Conservation (phyloP, 164 flowering plant species). For the Umbellularia californica region DNA sequence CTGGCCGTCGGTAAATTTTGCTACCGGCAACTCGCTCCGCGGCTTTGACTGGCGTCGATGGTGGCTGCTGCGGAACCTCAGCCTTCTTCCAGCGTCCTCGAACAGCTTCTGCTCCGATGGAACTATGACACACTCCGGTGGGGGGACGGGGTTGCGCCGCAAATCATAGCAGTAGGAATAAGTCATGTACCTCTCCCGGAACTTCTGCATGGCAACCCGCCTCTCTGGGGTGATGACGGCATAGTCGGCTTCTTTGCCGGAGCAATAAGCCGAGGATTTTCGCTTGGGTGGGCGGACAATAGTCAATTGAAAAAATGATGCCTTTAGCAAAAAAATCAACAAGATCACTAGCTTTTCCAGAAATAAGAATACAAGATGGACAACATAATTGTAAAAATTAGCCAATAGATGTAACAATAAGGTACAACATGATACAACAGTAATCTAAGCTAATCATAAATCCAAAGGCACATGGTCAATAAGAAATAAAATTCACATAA, state of each 20-base stretch:
- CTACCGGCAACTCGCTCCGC: neutral
- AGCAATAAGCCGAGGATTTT: conserved; percentile 15
- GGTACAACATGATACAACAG: no score
- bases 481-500: no score
- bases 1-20: no score
- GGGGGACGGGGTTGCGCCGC: conserved; percentile 55
- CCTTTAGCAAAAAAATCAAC: no score
- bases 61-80: conserved; percentile 37
- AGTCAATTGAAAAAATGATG: no score
- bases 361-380: no score
- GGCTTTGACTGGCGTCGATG: conserved; percentile 23
- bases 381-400: no score
- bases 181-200: conserved; percentile 67
- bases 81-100: conserved; percentile 60
- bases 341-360: no score
- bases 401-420: no score
- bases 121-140: conserved; percentile 67
- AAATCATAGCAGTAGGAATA: conserved; percentile 83
- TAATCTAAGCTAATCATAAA: no score
- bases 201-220: conserved; percentile 49
- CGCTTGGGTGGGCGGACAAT: no score
- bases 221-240: conserved; percentile 34
- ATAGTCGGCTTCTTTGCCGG: conserved; percentile 24
- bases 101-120: conserved; percentile 51
- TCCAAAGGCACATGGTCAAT: no score